These are phyloP conservation scores for Chalciporus sp. DNA, from an alignment of 1,284 basidiomycete species.

Conservation along the genomic window DNA sequence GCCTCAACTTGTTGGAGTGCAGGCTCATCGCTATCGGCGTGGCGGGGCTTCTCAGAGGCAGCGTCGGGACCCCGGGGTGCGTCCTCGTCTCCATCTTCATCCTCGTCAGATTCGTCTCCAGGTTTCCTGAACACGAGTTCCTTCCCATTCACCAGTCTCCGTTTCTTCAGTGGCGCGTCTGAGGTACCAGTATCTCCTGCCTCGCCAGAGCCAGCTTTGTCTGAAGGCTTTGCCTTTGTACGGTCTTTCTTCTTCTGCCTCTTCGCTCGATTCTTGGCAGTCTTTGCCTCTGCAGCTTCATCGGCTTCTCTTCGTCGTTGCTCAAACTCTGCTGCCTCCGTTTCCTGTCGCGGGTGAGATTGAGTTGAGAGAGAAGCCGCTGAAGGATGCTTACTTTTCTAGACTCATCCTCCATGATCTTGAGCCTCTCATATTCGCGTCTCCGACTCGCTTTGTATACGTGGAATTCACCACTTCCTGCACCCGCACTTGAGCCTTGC, in stretches of 20 bases:
- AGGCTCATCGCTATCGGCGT: slow-evolving; percentile 8
- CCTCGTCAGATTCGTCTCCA: slow-evolving; percentile 52
- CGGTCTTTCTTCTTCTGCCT: slow-evolving; percentile 87
- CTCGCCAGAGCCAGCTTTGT: slow-evolving; percentile 28
- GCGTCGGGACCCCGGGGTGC: slow-evolving; percentile 17
- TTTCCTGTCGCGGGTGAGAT: slow-evolving; percentile 21
- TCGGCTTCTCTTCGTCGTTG: slow-evolving; percentile 33
- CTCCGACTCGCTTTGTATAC: slow-evolving; percentile 96
- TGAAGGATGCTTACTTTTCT: slow-evolving; percentile 58
- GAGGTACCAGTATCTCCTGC: slow-evolving; percentile 22
- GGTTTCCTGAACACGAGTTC: slow-evolving; percentile 59
- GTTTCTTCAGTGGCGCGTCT: slow-evolving; percentile 48
- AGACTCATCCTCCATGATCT: slow-evolving; percentile 84
- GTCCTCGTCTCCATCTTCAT: slow-evolving; percentile 39
- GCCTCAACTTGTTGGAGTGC: slow-evolving; percentile 9
- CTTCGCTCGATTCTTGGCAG: slow-evolving; percentile 90
- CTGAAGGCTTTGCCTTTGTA: slow-evolving; percentile 46
- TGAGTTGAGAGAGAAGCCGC: neutral
- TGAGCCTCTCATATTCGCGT: slow-evolving; percentile 93
- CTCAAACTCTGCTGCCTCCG: slow-evolving; percentile 32
- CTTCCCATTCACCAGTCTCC: slow-evolving; percentile 57
- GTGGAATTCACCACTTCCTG: slow-evolving; percentile 95
- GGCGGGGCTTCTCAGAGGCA: slow-evolving; percentile 11
- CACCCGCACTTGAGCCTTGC: slow-evolving; percentile 90
- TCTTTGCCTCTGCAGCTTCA: slow-evolving; percentile 73